phyloP scores from a whole-genome alignment of 805 yeast species.

The Pichia insulana region DNA sequence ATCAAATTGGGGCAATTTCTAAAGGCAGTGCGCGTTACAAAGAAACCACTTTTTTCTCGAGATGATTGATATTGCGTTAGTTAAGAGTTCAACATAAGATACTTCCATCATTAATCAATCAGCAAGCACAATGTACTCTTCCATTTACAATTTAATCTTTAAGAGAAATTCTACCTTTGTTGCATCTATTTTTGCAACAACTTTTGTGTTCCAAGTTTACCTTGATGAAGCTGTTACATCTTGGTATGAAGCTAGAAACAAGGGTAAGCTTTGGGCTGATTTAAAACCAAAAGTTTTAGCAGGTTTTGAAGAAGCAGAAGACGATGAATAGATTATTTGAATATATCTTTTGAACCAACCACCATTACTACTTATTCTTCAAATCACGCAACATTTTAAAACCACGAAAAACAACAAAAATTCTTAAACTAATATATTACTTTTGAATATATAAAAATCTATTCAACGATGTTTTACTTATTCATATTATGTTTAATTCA shows the following conservation, averaged over 20 bases:
- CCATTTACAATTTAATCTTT: slow-evolving; percentile 58
- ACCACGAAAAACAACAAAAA: neutral
- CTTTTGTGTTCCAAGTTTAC: slow-evolving; percentile 77
- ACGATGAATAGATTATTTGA: slow-evolving; percentile 31
- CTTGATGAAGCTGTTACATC: slow-evolving; percentile 59
- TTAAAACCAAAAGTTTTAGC: slow-evolving; percentile 47
- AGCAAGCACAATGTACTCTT: slow-evolving; percentile 25
- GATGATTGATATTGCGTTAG: neutral
- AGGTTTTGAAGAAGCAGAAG: slow-evolving; percentile 56
- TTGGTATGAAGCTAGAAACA: slow-evolving; percentile 73
- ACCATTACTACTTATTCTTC: neutral
- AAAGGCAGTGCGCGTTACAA: too few relatives aligned
- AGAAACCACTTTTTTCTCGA: neutral
- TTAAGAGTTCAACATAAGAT: neutral
- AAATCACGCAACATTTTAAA: neutral
- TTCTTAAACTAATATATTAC: neutral
- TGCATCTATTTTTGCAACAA: slow-evolving; percentile 71
- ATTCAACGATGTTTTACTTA: neutral
- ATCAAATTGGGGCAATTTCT: too few relatives aligned
- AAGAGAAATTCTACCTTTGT: slow-evolving; percentile 90
- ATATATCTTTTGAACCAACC: neutral
- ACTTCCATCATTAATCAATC: neutral
- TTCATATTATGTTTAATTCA: neutral
- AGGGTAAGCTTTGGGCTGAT: slow-evolving; percentile 81
- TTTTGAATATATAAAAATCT: neutral